Conservation (phyloP, 1,139 yeast genomes). For the Entelexis sorbosivorans region DNA sequence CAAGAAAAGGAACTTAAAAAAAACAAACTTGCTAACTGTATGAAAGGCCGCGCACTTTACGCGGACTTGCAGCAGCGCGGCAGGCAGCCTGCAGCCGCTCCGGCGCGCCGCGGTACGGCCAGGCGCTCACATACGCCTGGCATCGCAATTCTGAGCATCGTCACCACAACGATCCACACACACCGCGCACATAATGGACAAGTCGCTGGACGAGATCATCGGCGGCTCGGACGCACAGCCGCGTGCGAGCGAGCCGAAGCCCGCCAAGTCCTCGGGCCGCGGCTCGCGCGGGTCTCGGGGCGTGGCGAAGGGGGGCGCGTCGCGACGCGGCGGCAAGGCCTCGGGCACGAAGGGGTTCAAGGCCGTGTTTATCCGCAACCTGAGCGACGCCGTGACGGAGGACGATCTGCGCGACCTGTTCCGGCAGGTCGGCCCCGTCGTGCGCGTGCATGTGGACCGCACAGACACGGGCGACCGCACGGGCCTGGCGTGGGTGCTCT, state of each 20-base stretch:
- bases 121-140: background rate
- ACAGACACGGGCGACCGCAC: slow-evolving; percentile 20
- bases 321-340: slow-evolving; percentile 7
- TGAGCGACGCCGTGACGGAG: slow-evolving; percentile 21
- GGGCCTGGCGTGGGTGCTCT: slow-evolving; percentile 25
- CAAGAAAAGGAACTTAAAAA: too few species aligned
- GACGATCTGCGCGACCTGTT: slow-evolving; percentile 25
- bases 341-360: slow-evolving; percentile 10
- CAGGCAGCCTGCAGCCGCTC: too few species aligned
- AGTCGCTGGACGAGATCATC: slow-evolving; percentile 32
- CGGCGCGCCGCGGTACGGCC: background rate
- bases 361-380: slow-evolving; percentile 22
- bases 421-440: slow-evolving; percentile 25
- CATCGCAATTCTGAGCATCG: background rate
- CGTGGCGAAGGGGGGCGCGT: slow-evolving; percentile 14
- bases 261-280: slow-evolving; percentile 5
- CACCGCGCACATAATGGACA: slow-evolving; percentile 26
- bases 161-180: background rate
- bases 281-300: slow-evolving; percentile 7
- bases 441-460: slow-evolving; percentile 20
- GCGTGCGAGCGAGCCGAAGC: background rate
- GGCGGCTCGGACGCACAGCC: slow-evolving; percentile 21
- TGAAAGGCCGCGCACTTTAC: too few species aligned
- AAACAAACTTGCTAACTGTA: too few species aligned
- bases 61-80: too few species aligned